These are phyloP conservation scores for Colletotrichum tofieldiae DNA, from an alignment of 2,329 filamentous ascomycete species.

Conservation along the genomic window DNA sequence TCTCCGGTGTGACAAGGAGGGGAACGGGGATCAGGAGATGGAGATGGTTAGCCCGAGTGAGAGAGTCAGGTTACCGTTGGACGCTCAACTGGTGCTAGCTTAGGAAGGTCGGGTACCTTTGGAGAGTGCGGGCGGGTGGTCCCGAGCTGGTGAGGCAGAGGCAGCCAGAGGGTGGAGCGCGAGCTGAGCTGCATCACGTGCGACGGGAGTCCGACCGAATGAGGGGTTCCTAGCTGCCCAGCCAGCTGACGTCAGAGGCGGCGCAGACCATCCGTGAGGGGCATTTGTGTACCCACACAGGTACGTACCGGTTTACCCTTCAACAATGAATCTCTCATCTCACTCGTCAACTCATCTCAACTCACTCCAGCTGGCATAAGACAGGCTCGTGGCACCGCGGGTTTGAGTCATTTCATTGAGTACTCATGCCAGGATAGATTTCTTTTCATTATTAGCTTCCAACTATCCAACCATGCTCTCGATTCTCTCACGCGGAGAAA, in stretches of 20 bases:
- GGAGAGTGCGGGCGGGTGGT: not conserved
- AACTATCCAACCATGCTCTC: too few relatives aligned
- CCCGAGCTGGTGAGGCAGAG: slow-evolving; percentile 10
- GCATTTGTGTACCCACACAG: too few relatives aligned
- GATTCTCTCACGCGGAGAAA: too few relatives aligned
- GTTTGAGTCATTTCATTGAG: not conserved
- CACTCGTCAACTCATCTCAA: not conserved
- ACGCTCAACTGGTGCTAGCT: slow-evolving; percentile 5
- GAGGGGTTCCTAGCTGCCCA: not conserved
- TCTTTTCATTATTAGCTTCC: too few relatives aligned
- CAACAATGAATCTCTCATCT: not conserved
- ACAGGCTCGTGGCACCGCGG: not conserved
- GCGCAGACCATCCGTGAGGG: not conserved
- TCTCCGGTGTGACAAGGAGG: not conserved
- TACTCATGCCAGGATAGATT: not conserved
- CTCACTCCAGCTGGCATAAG: not conserved
- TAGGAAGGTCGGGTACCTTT: not conserved
- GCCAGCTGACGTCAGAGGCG: not conserved
- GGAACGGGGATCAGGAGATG: not conserved
- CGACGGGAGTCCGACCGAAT: not conserved
- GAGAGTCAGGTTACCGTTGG: slow-evolving; percentile 14
- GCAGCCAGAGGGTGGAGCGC: not conserved
- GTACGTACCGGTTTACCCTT: not conserved
- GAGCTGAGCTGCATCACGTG: slow-evolving; percentile 17
- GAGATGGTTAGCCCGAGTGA: not conserved